Evolutionary conservation across 139 green algal species (phyloP), one percentile per base, ranked within the genome.

Genomic region (Nannochloris sp.): DNA sequence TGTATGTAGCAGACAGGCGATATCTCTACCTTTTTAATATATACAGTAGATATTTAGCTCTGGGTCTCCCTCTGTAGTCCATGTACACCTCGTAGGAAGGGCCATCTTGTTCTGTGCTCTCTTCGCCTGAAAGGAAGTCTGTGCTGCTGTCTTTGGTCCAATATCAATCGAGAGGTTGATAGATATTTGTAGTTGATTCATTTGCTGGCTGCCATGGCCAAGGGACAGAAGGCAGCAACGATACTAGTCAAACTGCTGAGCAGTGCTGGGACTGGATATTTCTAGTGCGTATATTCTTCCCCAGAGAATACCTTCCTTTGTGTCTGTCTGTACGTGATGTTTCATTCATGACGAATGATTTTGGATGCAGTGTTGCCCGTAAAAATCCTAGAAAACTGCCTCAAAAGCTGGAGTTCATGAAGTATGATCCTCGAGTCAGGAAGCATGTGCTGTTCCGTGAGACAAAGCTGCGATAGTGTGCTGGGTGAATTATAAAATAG

Each of bases 361-460:
- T 29, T 46, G 90, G 75, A 58, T 90, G 88, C 57, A 88, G 88
- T 58, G 86, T 93, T 3, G 83, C 78, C 24, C 70, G 64, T n/a
- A 88, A 88, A 63, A 93, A 93, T 51, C 86, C 86, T 0, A 66
- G 76, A n/a, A 88, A 75, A 21, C 31, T 65, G 29, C 74, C 75
- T 9, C 50, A 74, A 16, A 88, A 88, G 64, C 63, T 89, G 31
- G 70, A 86, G 44, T 87, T 91, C 48, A 36, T 82, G 1, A 93
- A 91, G 68, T 93, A 93, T 58, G 86, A 93, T 64, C 86, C 86
- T 6, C 63, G 64, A 4, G 86, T 91, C 24, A 48, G 59, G 31
- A 64, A 71, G 18, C 86, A 93, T 54, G 86, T 93, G 25, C 76
- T 93, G 1, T 93, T 93, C 57, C 71, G 70, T 3, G 86, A 93